phyloP scores from a whole-genome alignment of 768 basidiomycete species.

The Boletus rubescentipes region DNA sequence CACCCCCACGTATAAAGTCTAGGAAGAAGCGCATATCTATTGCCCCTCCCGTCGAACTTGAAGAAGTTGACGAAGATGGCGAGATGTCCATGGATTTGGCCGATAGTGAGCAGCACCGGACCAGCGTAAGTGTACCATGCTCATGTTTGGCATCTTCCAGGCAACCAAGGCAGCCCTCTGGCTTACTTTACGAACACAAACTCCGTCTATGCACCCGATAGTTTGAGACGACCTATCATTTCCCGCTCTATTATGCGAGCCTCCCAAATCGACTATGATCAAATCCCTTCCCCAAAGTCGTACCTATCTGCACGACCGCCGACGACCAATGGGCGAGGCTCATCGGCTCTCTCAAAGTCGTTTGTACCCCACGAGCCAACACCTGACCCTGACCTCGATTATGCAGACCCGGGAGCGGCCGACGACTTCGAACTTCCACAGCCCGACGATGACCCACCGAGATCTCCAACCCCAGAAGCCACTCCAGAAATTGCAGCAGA shows the following conservation, averaged over 20 bases:
- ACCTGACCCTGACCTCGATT: slow-evolving; percentile 25
- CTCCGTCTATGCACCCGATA: slow-evolving; percentile 41
- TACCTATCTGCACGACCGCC: slow-evolving; percentile 32
- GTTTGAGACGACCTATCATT: slow-evolving; percentile 34
- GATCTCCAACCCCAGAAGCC: slow-evolving; percentile 48
- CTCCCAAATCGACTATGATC: slow-evolving; percentile 60
- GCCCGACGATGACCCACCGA: slow-evolving; percentile 27
- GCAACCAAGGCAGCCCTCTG: slow-evolving; percentile 33
- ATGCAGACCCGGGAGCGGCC: slow-evolving; percentile 17
- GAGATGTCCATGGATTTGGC: slow-evolving; percentile 80
- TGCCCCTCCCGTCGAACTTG: slow-evolving; percentile 32
- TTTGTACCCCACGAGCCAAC: slow-evolving; percentile 22
- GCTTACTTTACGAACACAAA: slow-evolving; percentile 36
- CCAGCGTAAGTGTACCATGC: neutral
- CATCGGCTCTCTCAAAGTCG: slow-evolving; percentile 34
- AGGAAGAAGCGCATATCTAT: slow-evolving; percentile 49
- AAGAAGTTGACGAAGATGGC: slow-evolving; percentile 52
- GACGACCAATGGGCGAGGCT: slow-evolving; percentile 34
- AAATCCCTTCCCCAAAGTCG: slow-evolving; percentile 58
- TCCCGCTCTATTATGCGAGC: slow-evolving; percentile 50
- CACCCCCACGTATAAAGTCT: slow-evolving; percentile 55
- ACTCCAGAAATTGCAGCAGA: slow-evolving; percentile 42
- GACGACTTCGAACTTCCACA: slow-evolving; percentile 30
- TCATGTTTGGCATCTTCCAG: slow-evolving; percentile 12
- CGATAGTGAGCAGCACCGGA: slow-evolving; percentile 51